Base-by-base conservation (phyloP, 2,329 filamentous ascomycete genomes). In the Claviceps paspali region DNA sequence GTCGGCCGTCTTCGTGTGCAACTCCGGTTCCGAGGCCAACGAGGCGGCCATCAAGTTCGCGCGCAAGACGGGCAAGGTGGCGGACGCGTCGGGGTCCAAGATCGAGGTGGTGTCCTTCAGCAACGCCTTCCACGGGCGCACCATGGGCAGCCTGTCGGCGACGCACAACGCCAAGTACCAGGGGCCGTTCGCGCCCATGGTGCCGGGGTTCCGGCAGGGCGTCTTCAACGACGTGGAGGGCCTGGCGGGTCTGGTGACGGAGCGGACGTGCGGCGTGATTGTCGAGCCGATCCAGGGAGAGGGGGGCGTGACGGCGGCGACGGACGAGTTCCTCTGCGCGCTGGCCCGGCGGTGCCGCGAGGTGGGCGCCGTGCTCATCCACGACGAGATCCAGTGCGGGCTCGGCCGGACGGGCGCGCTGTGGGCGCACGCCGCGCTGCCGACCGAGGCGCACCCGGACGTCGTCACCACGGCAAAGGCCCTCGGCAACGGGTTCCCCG, bases 151-250 rank as follows among this genome's bases (percentile, higher is more conserved):
- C 40, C 64, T 98, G 31, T 93, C 84, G n/a, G 91, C 91, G 9
- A 98, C 91, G 5, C 91, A 87, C 33, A 98, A 96, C 62, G 84
- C 86, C 14, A 98, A 98, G 60, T 98, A 98, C 62, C 91, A 98
- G 62, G 75, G 79, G 48, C 91, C 91, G 0, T 98, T 98, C 54
- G 69, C 83, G 11, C 91, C 91, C 27, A 95, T 98, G 87, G 65
- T 98, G 1, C 88, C 91, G 0, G 91, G 91, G 2, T 96, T 94
- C 65, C 76, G 67, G 53, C 85, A 91, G 52, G 88, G 85, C 36
- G 79, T 65, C 6, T 92, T 79, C 65, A 96, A 98, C 54, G 80
- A 96, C 52, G 63, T 88, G 10, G 69, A 64, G 2, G 77, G 67
- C 12, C 72, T 98, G 37, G 63, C 78, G 14, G 69, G 70, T 1